phyloP scores from a whole-genome alignment of 2,329 filamentous ascomycete species.

The Scleromitrula shiraiana region DNA sequence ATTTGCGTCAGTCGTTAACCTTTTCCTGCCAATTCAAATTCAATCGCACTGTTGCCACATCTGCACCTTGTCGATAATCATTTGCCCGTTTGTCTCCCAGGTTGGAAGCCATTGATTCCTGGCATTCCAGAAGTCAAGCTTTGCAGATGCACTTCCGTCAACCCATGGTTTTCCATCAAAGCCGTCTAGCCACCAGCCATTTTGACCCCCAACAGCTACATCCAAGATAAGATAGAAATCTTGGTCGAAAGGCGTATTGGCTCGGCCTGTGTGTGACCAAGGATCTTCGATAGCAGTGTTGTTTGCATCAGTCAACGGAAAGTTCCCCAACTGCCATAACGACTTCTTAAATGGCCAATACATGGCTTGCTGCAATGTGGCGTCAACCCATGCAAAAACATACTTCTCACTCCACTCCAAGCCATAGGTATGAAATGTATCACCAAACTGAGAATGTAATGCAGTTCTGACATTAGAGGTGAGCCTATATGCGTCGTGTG shows the following conservation, averaged over 20 bases:
- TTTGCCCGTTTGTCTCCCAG: constrained; percentile 54
- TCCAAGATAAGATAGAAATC: constrained; percentile 71
- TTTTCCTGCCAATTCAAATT: constrained; percentile 1
- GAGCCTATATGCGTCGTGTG: constrained; percentile 73
- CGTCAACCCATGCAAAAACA: constrained; percentile 79
- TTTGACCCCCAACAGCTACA: constrained; percentile 67
- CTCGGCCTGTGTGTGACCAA: constrained; percentile 53
- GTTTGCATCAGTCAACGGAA: constrained; percentile 56
- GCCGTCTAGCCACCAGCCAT: constrained; percentile 77
- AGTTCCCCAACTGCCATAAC: constrained; percentile 61
- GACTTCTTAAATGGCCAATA: constrained; percentile 66
- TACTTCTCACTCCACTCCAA: constrained; percentile 86
- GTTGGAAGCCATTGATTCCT: constrained; percentile 59
- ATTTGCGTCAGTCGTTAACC: background rate
- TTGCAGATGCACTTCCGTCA: constrained; percentile 57
- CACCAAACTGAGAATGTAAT: constrained; percentile 65
- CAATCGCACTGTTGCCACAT: constrained; percentile 66
- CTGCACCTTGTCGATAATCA: constrained; percentile 62
- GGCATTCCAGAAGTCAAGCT: constrained; percentile 69
- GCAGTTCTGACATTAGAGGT: constrained; percentile 72
- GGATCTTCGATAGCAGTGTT: constrained; percentile 55
- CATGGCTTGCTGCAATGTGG: constrained; percentile 68
- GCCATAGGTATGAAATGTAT: constrained; percentile 69
- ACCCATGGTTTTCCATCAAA: constrained; percentile 71
- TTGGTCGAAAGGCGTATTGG: constrained; percentile 67